Percentiles rank a stretch among this genome's conserved stretches.
These are phyloP conservation scores for Henckelia pumila DNA, from an alignment of 257 asterid species.

Conservation along the genomic window DNA sequence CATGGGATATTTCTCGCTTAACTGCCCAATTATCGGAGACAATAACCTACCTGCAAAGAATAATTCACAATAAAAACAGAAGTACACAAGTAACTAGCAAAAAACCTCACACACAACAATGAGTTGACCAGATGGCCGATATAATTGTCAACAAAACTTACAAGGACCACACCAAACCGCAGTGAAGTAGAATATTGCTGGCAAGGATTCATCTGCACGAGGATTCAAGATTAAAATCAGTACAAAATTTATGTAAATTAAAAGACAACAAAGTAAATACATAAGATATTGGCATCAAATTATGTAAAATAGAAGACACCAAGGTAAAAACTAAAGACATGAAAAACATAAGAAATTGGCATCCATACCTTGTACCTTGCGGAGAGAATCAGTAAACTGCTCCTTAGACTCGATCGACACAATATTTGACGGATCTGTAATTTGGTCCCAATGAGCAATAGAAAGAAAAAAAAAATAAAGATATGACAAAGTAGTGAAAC, in stretches of 20 bases:
- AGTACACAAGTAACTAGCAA: background rate
- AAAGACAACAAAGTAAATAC: background rate
- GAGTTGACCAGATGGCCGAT: conserved; percentile 5
- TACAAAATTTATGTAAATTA: conserved; percentile 15
- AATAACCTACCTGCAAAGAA: conserved; percentile 65
- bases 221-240: conserved; percentile 22
- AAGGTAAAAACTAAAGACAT: background rate
- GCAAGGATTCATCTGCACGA: conserved; percentile 75
- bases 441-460: background rate
- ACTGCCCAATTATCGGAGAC: conserved; percentile 74
- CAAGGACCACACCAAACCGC: conserved; percentile 99
- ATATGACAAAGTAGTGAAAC: background rate
- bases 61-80: background rate
- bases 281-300: no score
- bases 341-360: background rate
- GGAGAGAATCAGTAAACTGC: conserved; percentile 68
- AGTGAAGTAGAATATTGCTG: conserved; percentile 87
- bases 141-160: conserved; percentile 39
- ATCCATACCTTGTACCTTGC: conserved; percentile 67
- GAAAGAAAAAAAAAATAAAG: no score
- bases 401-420: conserved; percentile 75
- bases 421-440: conserved; percentile 66
- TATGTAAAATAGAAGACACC: no score
- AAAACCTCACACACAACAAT: background rate
- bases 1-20: conserved; percentile 86